Base-by-base conservation (phyloP, 257 asterid species). In the Paraleonurus japonicus region DNA sequence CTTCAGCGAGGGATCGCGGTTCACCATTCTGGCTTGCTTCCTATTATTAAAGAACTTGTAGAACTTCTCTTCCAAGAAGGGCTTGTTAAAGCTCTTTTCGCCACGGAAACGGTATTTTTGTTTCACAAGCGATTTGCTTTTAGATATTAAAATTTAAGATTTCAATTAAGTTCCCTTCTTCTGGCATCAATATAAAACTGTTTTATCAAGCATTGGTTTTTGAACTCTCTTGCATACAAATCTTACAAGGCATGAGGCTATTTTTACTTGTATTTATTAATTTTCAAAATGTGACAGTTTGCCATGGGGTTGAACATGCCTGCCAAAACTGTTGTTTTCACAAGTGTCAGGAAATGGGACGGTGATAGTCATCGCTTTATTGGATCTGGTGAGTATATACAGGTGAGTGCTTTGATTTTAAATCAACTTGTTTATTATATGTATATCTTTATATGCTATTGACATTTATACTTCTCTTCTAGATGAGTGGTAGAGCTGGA, bases 401-500 rank as follows among this genome's bases (percentile, higher is more conserved):
- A 94, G 95, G 99, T 94, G 86, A 84, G 89, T 80, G 32, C 37
- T 75, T 70, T 47, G 32, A 5, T 24, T 27, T 67, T 41, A 30
- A 47, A 15, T 39, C 22, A 17, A 58, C 37, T 65, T 65, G 17
- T 62, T 62, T 70, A 13, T 26, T 63, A 33, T 45, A 61, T 66
- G 20, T 69, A 32, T 57, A 63, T 73, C 22, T 17, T 15, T 62
- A 54, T 62, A 63, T 26, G 57, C 19, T 62, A 24, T 74, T 78
- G 78, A 70, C 62, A 63, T 61, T 13, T 78, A 33, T 84, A 5
- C 50, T 70, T 60, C 74, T 74, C 65, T 66, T 80, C 54, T 75
- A 94, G 96, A 94, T 94, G 99, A 94, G 99, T 81, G 99, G 99
- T 74, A 92, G 99, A 86, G 99, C 99, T 81, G 98, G 99, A 72